Conservation (phyloP, 1,139 yeast genomes). For the Nematodospora anomalae region DNA sequence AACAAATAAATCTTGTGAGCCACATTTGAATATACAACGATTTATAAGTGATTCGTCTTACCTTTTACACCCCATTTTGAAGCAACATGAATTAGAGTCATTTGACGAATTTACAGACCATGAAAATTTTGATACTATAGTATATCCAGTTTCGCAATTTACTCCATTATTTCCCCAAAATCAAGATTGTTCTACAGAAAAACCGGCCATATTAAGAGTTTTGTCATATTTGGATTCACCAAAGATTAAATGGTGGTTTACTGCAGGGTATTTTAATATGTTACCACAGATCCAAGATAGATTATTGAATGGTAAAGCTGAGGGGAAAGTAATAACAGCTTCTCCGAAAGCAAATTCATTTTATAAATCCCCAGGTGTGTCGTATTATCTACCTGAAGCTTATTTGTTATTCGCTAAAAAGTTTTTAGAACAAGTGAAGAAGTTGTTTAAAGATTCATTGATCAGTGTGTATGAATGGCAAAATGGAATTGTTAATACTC, state of each 20-base stretch:
- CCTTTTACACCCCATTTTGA: conserved; percentile 57
- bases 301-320: conserved; percentile 58
- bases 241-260: conserved; percentile 74
- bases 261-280: conserved; percentile 97
- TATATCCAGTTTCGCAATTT: conserved; percentile 90
- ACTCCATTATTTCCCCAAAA: conserved; percentile 71
- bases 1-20: conserved; percentile 71
- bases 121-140: conserved; percentile 53
- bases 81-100: conserved; percentile 37
- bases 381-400: conserved; percentile 83
- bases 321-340: conserved; percentile 81
- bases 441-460: conserved; percentile 42
- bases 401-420: conserved; percentile 73
- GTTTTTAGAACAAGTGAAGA: conserved; percentile 59
- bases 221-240: conserved; percentile 59
- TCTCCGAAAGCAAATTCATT: conserved; percentile 93
- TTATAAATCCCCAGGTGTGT: conserved; percentile 79
- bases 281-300: conserved; percentile 69
- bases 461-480: conserved; percentile 81
- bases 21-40: conserved; percentile 55
- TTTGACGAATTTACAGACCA: conserved; percentile 35
- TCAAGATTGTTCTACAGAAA: conserved; percentile 70
- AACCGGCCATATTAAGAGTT: conserved; percentile 62
- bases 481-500: conserved; percentile 77
- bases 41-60: conserved; percentile 62